Evolutionary conservation across 306 rosid species (phyloP).

Genomic region (Biancaea sappan): DNA sequence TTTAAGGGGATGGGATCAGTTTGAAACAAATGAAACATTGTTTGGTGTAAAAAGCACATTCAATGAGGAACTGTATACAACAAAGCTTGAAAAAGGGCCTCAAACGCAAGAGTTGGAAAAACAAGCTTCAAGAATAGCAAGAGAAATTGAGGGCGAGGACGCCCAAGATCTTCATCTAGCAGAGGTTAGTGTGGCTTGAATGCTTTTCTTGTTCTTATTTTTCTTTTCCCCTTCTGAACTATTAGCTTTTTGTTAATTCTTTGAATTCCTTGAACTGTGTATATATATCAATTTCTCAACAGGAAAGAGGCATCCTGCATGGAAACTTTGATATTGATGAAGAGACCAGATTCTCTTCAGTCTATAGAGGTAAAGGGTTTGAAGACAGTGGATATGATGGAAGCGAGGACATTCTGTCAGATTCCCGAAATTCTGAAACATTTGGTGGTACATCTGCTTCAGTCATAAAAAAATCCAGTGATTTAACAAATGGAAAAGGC

Average conservation of each 20-base stretch:
- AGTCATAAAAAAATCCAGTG: conserved; percentile 44
- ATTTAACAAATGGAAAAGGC: conserved; percentile 49
- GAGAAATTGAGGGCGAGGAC: conserved; percentile 97
- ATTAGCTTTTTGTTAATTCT: background rate
- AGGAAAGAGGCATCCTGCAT: conserved; percentile 85
- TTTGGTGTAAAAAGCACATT: conserved; percentile 96
- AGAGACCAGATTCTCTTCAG: conserved; percentile 94
- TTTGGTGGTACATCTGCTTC: conserved; percentile 62
- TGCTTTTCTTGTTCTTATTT: background rate
- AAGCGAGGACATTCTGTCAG: conserved; percentile 57
- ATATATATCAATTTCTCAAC: conserved; percentile 30
- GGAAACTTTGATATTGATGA: conserved; percentile 79
- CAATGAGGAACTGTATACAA: conserved; percentile 87
- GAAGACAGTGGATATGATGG: conserved; percentile 77
- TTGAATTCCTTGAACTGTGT: conserved; percentile 22
- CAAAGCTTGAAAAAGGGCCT: conserved; percentile 93
- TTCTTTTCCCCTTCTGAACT: conserved; percentile 13
- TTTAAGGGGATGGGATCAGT: conserved; percentile 91
- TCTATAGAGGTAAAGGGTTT: conserved; percentile 63
- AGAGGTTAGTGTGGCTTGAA: conserved; percentile 64
- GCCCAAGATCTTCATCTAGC: conserved; percentile 90
- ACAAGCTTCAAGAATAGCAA: conserved; percentile 81
- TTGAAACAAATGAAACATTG: conserved; percentile 77
- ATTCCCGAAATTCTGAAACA: conserved; percentile 70
- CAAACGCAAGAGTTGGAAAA: conserved; percentile 68